phyloP scores from a whole-genome alignment of 2,329 filamentous ascomycete species.

The Pseudohalonectria lignicola region DNA sequence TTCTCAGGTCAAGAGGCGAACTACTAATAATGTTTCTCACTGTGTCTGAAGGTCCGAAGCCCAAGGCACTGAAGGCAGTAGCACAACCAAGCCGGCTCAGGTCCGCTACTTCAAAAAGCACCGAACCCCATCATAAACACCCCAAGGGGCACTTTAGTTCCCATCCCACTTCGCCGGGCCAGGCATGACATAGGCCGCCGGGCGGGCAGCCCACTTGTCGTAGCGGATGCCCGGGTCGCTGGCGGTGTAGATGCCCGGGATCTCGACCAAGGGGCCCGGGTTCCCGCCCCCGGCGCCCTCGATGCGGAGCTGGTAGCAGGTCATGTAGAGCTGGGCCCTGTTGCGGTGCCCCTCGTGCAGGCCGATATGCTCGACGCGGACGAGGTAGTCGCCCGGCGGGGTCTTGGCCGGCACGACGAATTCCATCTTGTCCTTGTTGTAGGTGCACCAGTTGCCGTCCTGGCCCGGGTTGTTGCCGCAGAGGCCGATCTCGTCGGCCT shows the following conservation, averaged over 20 bases:
- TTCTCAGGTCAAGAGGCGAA: too few species aligned
- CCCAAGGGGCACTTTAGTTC: too few species aligned
- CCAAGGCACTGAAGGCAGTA: too few species aligned
- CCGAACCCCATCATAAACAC: too few species aligned
- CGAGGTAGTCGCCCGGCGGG: slow-evolving; percentile 30
- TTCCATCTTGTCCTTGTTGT: slow-evolving; percentile 14
- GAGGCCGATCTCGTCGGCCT: slow-evolving; percentile 16
- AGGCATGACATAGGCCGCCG: slow-evolving; percentile 1
- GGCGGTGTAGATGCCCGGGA: slow-evolving; percentile 41
- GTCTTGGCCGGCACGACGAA: slow-evolving; percentile 25
- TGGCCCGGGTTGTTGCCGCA: slow-evolving; percentile 10
- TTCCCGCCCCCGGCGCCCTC: slow-evolving; percentile 21
- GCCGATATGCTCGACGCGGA: slow-evolving; percentile 33
- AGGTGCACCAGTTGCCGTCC: slow-evolving; percentile 14
- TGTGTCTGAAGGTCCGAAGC: too few species aligned
- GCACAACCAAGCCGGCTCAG: too few species aligned
- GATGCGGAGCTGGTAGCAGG: slow-evolving; percentile 31
- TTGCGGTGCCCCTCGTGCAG: slow-evolving; percentile 25
- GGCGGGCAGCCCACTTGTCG: slow-evolving; percentile 4
- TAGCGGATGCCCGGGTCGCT: slow-evolving; percentile 25
- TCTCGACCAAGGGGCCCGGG: slow-evolving; percentile 24
- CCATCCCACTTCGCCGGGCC: slow-evolving; percentile 1
- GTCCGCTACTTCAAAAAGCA: too few species aligned
- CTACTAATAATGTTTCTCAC: too few species aligned
- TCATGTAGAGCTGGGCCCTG: slow-evolving; percentile 28